Base-by-base conservation (phyloP, 345 rosid species). In the Microthlaspi erraticum region DNA sequence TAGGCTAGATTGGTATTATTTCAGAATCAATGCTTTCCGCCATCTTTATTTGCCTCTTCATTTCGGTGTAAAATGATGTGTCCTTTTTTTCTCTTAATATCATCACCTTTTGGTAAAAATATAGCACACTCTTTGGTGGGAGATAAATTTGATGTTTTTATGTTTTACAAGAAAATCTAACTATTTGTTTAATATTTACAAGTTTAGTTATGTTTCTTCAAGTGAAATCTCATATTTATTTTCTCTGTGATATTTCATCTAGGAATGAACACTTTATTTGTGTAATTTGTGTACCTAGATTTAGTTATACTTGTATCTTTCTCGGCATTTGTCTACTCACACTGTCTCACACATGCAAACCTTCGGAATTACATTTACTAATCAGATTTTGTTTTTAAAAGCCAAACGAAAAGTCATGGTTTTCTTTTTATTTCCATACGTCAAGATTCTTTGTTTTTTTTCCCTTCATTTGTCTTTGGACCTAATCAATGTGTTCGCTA, bases 21-120 rank as follows among this genome's bases (percentile, higher is more conserved):
- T 51, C 26, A 18, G 78, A 74, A 74, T 74, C 73, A 52, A 67
- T 74, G 63, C 68, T 66, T 49, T 66, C 17, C 73, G 12, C 52
- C 41, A 34, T 67, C 63, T 67, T 74, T 74, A 67, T 60, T 43
- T 74, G 73, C 51, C 78, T 53, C 58, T 67, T 74, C 78, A 44
- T 67, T 67, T 74, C 60, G 49, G 69, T 67, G 64, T 67, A 60
- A 12, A 60, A 67, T 48, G 68, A 60, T 68, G 51, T 52, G 68
- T 74, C 49, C 48, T 49, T 71, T 59, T n/a, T 17, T 7, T 19
- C 55, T 64, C 38, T 2, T 26, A 26, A 26, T 26, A 26, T 26
- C 29, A 26, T 26, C 29, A 26, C 4, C 29, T 26, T 26, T 26
- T 26, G 29, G 29, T 26, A 26, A 26, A n/a, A 26, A 26, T 26